Evolutionary conservation across 768 basidiomycete genomes (phyloP).

Genomic region (Xerocomus brunneocitrinus): DNA sequence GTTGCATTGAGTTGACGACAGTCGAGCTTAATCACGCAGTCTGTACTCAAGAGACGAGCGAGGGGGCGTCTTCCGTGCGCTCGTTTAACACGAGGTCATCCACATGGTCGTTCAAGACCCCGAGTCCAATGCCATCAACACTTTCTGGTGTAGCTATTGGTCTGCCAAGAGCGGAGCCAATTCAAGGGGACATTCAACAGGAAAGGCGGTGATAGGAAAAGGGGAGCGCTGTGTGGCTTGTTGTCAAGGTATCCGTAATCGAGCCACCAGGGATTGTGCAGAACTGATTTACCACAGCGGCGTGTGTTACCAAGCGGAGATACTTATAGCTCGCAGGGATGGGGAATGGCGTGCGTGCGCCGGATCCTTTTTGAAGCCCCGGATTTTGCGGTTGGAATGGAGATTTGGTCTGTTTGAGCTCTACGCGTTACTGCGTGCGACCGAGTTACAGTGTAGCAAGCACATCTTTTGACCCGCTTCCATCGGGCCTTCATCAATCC

Average conservation of each 20-base stretch:
- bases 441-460: too few relatives aligned
- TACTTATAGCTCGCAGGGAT: not conserved
- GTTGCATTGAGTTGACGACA: constrained; percentile 7
- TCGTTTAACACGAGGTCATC: not conserved
- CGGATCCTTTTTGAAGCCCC: not conserved
- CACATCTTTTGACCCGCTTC: too few relatives aligned
- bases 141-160: not conserved
- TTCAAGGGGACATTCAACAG: not conserved
- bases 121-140: not conserved
- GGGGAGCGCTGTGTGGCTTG: not conserved
- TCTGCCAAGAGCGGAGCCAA: not conserved
- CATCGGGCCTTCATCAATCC: too few relatives aligned
- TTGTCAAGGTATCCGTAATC: not conserved
- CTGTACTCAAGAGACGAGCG: not conserved
- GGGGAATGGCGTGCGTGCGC: not conserved
- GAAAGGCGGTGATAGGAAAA: not conserved
- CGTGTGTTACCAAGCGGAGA: not conserved
- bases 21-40: constrained; percentile 1
- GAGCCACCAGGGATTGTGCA: not conserved
- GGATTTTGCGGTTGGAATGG: not conserved
- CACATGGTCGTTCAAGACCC: not conserved
- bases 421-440: too few relatives aligned
- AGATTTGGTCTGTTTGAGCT: not conserved
- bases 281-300: not conserved
- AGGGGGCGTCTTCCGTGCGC: not conserved